Base-by-base conservation (phyloP, 495 filamentous ascomycete genomes). In the Lasiosphaeriaceae sp. region DNA sequence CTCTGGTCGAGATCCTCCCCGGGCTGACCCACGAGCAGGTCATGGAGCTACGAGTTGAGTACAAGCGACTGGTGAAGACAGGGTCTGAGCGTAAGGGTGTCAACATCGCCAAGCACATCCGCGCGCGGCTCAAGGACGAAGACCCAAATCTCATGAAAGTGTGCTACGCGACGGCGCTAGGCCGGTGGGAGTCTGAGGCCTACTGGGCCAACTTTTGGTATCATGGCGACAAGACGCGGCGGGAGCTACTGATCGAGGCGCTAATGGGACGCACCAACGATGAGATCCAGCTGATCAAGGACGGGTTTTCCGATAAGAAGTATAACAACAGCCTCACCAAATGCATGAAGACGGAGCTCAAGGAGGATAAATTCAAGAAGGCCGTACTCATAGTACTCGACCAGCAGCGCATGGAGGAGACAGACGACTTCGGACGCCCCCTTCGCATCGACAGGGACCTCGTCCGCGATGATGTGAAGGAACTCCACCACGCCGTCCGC, bases 131-230 rank as follows among this genome's bases (percentile, higher is more conserved):
- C 63, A 90, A 90, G 64, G 80, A 83, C 45, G 79, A 83, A 56
- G 75, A 82, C 54, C 68, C 77, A 6, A 70, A 72, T 52, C 87
- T 97, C 55, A 91, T 90, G 72, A 97, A 97, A 70, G 86, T 88
- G 11, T 88, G 84, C 64, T 97, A 96, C 68, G 88, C 90, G 5
- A 91, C 89, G 7, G 93, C 94, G 11, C 83, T 97, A 0, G 94
- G 95, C 2, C 79, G 84, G 46, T 98, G 90, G 88, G 94, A 97
- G 75, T 86, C 83, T 51, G 94, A 98, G 70, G 92, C 90, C 1
- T 97, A 94, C 77, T 98, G 94, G 90, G 93, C 95, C 46, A 98
- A 97, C 65, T 96, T 90, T 72, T 98, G 92, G 86, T 98, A 97
- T 74, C 94, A 97, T 68, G 86, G 88, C 35, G 86, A 90, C 58